Evolutionary conservation across 768 basidiomycete genomes (phyloP), one percentile per base, ranked within the genome.

Genomic region (Russula abietina): DNA sequence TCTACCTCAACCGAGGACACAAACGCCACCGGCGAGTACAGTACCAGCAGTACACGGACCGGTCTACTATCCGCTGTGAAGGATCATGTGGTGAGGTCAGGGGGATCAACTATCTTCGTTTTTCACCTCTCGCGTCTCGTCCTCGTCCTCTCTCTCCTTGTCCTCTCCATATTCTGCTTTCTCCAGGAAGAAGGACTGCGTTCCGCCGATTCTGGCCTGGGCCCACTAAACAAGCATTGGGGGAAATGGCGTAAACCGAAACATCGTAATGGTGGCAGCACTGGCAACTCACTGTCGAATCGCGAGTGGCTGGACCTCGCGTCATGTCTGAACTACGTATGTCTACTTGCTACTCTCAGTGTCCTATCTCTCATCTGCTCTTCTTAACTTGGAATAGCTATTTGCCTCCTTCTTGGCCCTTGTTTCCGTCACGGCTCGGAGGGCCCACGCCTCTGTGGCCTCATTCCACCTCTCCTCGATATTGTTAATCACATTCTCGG

Each of bases 391-490:
- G 12, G 11, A 32, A 56, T n/a, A 72, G 70, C 53, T 57, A 1
- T 71, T 69, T 51, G 64, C 69, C 7, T 62, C 61, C 11, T 39
- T 71, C 11, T 64, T 73, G 41, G 66, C 68, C 3, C 22, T 69
- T 1, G 26, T 72, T 11, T 56, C 70, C 30, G 38, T 67, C 1
- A 53, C 66, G 32, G 59, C 65, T 24, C 49, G 61, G 30, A 62
- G 48, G 36, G 12, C 24, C 14, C 43, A 54, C 17, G 59, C 55
- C 14, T 51, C 32, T 11, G 17, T 60, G 17, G 71, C 73, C 10
- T 77, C 75, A 24, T 72, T 71, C 12, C 86, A 87, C 68, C 71
- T 83, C 65, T 78, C 78, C 60, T 69, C 74, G 22, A 67, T 87
- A 1, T 71, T 86, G 11, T 66, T 84, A n/a, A 72, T 74, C 30